phyloP scores from a whole-genome alignment of 768 basidiomycete genomes.

The Tubosaeta sp. region DNA sequence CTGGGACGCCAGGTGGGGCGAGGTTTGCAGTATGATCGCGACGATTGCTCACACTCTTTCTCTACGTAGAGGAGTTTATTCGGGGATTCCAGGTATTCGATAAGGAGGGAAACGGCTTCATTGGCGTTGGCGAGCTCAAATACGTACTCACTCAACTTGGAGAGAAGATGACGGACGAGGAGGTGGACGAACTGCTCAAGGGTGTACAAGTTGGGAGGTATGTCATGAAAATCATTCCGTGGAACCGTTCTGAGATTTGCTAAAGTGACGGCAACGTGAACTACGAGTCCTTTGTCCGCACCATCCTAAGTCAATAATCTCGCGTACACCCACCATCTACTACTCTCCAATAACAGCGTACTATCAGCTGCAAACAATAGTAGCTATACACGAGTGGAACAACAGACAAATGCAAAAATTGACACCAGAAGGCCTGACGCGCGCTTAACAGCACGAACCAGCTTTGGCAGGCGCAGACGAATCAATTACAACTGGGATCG shows the following conservation, averaged over 20 bases:
- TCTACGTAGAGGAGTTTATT: slow-evolving; percentile 86
- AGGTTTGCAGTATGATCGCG: too few species aligned
- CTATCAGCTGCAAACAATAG: slow-evolving; percentile 25
- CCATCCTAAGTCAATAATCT: slow-evolving; percentile 79
- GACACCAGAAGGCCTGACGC: slow-evolving; percentile 23
- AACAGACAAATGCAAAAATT: slow-evolving; percentile 6
- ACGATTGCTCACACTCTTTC: background rate
- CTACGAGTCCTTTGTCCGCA: slow-evolving; percentile 95
- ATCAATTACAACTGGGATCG: slow-evolving; percentile 77
- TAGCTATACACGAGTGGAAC: slow-evolving; percentile 23
- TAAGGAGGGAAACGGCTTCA: slow-evolving; percentile 53
- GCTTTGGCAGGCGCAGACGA: slow-evolving; percentile 48
- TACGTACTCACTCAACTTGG: slow-evolving; percentile 95
- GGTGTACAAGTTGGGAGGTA: slow-evolving; percentile 89
- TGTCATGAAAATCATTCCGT: slow-evolving; percentile 40
- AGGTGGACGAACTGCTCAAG: slow-evolving; percentile 96
- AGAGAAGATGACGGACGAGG: slow-evolving; percentile 97
- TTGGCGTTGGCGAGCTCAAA: slow-evolving; percentile 55
- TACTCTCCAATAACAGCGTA: slow-evolving; percentile 23
- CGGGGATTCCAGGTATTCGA: slow-evolving; percentile 99
- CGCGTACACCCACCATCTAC: too few species aligned
- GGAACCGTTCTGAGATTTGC: background rate
- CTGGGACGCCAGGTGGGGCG: slow-evolving; percentile 65
- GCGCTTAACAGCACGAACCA: slow-evolving; percentile 59
- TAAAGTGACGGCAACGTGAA: slow-evolving; percentile 84